A percentile compares a stretch with the other conserved stretches of the same genome.
These are phyloP conservation scores for Hortiboletus rubellus DNA, from an alignment of 1,284 basidiomycete genomes.

Conservation along the genomic window DNA sequence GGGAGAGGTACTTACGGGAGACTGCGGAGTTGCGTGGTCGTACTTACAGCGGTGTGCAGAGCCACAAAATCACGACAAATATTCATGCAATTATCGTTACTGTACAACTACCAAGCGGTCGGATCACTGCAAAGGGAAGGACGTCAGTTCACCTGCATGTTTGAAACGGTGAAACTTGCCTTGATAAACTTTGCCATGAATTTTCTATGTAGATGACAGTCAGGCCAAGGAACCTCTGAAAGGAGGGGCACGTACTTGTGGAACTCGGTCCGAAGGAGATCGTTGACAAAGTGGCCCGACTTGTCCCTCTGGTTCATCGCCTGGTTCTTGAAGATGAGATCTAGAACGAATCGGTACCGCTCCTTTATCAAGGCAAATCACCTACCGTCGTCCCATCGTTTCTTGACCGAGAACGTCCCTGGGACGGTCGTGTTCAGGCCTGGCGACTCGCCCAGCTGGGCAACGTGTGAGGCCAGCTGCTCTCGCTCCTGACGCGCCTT, in stretches of 20 bases:
- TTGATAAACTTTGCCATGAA: constrained; percentile 34
- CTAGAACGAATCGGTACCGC: constrained; percentile 38
- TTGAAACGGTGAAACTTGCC: constrained; percentile 5
- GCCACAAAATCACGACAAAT: too few species aligned
- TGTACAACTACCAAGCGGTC: not conserved
- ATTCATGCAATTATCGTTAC: too few species aligned
- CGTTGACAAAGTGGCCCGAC: constrained; percentile 87
- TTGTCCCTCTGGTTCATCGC: constrained; percentile 69
- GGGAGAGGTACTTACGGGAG: too few species aligned
- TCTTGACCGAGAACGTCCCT: constrained; percentile 87
- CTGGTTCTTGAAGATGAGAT: constrained; percentile 97
- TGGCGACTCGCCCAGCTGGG: constrained; percentile 70
- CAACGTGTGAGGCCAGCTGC: constrained; percentile 64
- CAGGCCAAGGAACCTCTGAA: not conserved
- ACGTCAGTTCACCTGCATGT: too few species aligned
- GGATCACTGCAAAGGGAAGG: constrained; percentile 9
- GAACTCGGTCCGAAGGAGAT: constrained; percentile 88
- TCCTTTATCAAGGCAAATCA: constrained; percentile 1
- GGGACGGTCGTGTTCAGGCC: constrained; percentile 72
- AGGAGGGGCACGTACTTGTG: constrained; percentile 65
- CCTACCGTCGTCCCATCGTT: constrained; percentile 92
- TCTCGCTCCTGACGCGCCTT: constrained; percentile 82
- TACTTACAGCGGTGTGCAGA: too few species aligned
- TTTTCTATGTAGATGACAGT: constrained; percentile 18
- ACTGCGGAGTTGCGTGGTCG: too few species aligned